phyloP scores from a whole-genome alignment of 2,329 filamentous ascomycete genomes.

The Penicillium sp. region DNA sequence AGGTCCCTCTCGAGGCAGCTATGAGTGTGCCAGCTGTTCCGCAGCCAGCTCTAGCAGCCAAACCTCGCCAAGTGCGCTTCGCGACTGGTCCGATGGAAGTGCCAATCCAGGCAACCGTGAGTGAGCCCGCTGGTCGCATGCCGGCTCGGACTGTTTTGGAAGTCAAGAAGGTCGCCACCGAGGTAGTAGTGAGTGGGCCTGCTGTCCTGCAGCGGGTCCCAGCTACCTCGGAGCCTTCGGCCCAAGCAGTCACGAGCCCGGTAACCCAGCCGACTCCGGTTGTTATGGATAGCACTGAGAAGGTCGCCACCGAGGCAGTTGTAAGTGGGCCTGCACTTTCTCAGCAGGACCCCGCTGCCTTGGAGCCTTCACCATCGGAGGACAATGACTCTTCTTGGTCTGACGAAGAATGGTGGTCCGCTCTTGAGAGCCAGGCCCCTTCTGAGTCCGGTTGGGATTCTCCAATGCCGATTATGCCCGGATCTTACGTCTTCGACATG shows the following conservation, averaged over 20 bases:
- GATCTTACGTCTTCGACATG: too few species aligned
- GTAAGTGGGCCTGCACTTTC: neutral
- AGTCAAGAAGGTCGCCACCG: neutral
- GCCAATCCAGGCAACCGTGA: neutral
- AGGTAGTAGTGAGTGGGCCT: neutral
- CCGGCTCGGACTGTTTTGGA: neutral
- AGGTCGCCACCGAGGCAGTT: neutral
- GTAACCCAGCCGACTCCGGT: neutral
- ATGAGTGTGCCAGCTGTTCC: neutral
- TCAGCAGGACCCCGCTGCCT: neutral
- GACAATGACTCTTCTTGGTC: neutral
- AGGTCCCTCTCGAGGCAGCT: too few species aligned
- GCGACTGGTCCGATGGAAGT: neutral
- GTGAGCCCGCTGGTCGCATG: neutral
- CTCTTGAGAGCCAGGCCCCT: too few species aligned
- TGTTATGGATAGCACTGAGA: neutral
- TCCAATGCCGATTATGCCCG: too few species aligned
- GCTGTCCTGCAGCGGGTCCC: neutral
- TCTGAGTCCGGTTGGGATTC: too few species aligned
- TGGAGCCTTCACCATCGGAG: neutral
- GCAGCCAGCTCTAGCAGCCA: neutral
- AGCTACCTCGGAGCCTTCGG: neutral
- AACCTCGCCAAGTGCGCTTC: neutral
- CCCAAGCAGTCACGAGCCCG: neutral
- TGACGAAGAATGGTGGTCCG: too few species aligned